Percentiles rank a stretch among this genome's conserved stretches.
phyloP scores from a whole-genome alignment of 495 filamentous ascomycete genomes.

The Penicillium soppii region DNA sequence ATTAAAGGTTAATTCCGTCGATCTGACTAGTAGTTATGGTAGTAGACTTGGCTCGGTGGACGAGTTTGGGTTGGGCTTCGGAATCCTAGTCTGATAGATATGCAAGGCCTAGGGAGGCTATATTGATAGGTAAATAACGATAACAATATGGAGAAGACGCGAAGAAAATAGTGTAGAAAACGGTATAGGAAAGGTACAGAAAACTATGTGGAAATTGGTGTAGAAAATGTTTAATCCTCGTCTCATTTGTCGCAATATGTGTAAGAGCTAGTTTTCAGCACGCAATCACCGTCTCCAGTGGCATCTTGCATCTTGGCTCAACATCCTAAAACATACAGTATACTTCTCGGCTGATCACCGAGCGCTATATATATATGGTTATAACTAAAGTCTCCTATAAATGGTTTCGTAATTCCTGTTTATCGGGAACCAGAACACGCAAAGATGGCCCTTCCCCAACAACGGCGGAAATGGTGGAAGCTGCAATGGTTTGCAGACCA shows the following conservation, averaged over 20 bases:
- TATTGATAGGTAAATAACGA: too few relatives aligned
- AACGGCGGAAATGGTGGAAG: conserved; percentile 37
- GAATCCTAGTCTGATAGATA: too few relatives aligned
- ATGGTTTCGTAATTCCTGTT: not conserved
- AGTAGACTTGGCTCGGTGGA: too few relatives aligned
- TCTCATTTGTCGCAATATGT: not conserved
- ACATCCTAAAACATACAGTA: not conserved
- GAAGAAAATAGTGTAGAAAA: too few relatives aligned
- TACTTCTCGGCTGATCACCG: not conserved
- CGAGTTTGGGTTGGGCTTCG: too few relatives aligned
- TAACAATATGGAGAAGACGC: too few relatives aligned
- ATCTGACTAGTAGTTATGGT: too few relatives aligned
- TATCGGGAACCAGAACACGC: not conserved
- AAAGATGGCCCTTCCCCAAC: conserved; percentile 20
- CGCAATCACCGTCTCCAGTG: conserved; percentile 18
- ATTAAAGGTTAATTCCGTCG: too few relatives aligned
- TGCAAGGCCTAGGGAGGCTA: too few relatives aligned
- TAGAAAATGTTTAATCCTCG: too few relatives aligned
- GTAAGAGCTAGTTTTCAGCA: conserved; percentile 5
- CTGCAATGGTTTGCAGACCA: conserved; percentile 41
- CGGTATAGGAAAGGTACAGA: too few relatives aligned
- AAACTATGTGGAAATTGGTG: too few relatives aligned
- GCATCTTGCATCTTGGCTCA: conserved; percentile 15
- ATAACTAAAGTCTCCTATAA: not conserved
- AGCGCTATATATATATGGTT: not conserved